Evolutionary conservation across 345 rosid species (phyloP), one percentile per base, ranked within the genome.

Genomic region (Eucalyptus cloeziana): DNA sequence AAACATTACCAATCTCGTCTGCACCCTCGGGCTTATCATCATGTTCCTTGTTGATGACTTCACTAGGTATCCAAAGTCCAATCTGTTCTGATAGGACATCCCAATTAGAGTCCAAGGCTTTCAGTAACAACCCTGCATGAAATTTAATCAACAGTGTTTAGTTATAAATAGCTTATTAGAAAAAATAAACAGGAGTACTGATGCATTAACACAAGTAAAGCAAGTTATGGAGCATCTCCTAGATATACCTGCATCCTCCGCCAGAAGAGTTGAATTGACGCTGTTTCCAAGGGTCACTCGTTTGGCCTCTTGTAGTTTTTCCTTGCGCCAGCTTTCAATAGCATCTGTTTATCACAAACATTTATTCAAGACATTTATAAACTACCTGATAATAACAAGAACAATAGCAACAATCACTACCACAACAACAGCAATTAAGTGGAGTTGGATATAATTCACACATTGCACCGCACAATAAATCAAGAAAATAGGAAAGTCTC

Each of bases 1-100:
- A 86, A 86, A 52, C 56, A 37, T 79, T 93, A 97, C 99, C 99
- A 87, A 91, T 88, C 87, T 96, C 99, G 86, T 93, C 94, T 90
- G 90, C 96, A n/a, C 93, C 98, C 93, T 95, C 96, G 52, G 96
- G 96, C 90, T 96, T 97, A 93, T 96, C 99, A 93, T 96, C 95
- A 80, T 97, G 99, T 88, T 94, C 99, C 91, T 86, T 90, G 90
- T 98, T 93, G 83, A 86, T 88, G 87, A 95, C 90, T 91, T 95
- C 97, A 92, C 91, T 86, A 51, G 99, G 99, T 88, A 98, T 89
- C 98, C 99, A 98, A 71, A 97, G 94, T 54, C 99, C 99, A 87
- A 98, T 93, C 49, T 96, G 96, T 92, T 97, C 99, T 52, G 91
- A 95, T 83, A 98, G 92, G 79, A 91, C 92, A 91, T 93, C 94